Evolutionary conservation across 2,329 filamentous ascomycete species (phyloP), one percentile per base, ranked within the genome.

Genomic region (Ophiostoma pallidulum): DNA sequence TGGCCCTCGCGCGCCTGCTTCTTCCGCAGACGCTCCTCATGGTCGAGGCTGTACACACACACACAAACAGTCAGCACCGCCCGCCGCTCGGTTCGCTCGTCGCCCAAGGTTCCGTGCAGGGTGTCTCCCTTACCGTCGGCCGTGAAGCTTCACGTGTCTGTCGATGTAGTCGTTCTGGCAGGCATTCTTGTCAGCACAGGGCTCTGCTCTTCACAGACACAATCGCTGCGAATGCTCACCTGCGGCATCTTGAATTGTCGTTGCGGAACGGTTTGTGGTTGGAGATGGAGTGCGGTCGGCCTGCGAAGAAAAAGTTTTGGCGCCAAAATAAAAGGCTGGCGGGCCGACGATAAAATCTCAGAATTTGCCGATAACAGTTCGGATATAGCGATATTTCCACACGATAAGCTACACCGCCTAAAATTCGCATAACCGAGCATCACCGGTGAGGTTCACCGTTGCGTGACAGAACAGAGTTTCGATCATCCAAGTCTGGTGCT

Each of bases 11-110:
- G 84, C 51, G 92, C 92, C 53, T 79, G 72, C 59, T 82, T 80
- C 76, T 98, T 98, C 60, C 92, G 86, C 51, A 74, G 72, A 56
- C 90, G 83, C 71, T 98, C 92, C 61, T 96, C 90, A 66, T 91
- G 78, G 64, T 94, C 88, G 53, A 77, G 70, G 49, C 71, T 53
- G 45, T 28, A 22, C 18, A 80, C 73, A 55, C 70, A 28, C 24
- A 28, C 24, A 28, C 24, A 28, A 5, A 28, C 36, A 38, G 20
- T n/a, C n/a, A n/a, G n/a, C n/a, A n/a, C n/a, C n/a, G 19, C 18
- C 16, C 36, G 13, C 19, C 18, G 66, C 50, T 66, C 62, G 57
- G 68, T 29, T 53, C 53, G 14, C 57, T 33, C 24, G 33, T 16
- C 18, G 20, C 18, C 14, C 10, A 41, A 2, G 18, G 10, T 6